Base-by-base conservation (phyloP, 2,329 filamentous ascomycete genomes). In the Monosporascus sp. region DNA sequence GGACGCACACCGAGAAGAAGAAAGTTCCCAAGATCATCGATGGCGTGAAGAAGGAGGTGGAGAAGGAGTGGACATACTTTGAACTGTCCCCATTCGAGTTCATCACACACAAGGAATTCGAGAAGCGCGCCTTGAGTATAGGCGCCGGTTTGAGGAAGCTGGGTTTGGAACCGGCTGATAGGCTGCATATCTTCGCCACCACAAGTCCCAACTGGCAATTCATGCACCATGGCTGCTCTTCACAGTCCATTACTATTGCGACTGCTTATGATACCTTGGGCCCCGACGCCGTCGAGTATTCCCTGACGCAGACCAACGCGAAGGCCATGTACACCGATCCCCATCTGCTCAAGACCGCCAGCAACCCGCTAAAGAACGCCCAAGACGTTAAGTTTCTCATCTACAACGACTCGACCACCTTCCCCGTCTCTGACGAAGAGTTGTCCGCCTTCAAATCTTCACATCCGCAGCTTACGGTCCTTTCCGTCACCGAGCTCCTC, bases 251-350 rank as follows among this genome's bases (percentile, higher is more conserved):
- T 69, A 84, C 89, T 54, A 92, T 97, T 60, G 93, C 97, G 49
- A 97, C 93, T 46, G 91, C 92, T 49, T 97, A 97, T 72, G 92
- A 97, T 70, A 96, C 91, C 31, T 85, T 97, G 45, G 92, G 92
- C 51, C 82, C 90, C 64, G 84, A 86, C 57, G 92, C 91, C 47
- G 81, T 97, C 57, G 84, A 87, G 74, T 91, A 96, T 75, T 95
- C 91, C 3, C 81, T 97, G 58, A 78, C 85, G 22, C 89, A 96
- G 73, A 94, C 90, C 50, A 78, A 84, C 57, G 87, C 90, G 50
- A 84, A 84, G 63, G 86, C 86, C 70, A 93, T 97, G 77, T 96
- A 92, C 73, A 81, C 90, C 57, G 92, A 97, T 67, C 88, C 92
- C 8, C 84, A 89, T 62, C 83, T 96, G 48, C 74, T 88, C 56